Base-by-base conservation (phyloP, 257 asterid species). In the Solanum chmielewskii region DNA sequence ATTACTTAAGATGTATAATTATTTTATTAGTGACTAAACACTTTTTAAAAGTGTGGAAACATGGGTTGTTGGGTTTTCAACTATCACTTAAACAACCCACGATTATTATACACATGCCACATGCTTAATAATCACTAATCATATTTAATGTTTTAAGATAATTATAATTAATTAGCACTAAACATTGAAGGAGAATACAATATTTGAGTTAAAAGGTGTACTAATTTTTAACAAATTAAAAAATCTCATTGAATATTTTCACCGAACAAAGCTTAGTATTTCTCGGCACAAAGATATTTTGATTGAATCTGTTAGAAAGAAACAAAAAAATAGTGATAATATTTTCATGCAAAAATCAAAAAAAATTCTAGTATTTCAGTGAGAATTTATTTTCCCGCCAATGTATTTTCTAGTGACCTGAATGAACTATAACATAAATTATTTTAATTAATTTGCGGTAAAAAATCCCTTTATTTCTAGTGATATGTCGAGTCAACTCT, bases 101-200 rank as follows among this genome's bases (percentile, higher is more conserved):
- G 25, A 13, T 25, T 12, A 42, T 77, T 77, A 77, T 27, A n/a
- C 62, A 25, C 83, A 77, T 77, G 39, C 9, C 83, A 77, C 62
- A 77, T 77, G 83, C 39, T 77, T 77, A 13, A 76, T 42, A 14
- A 77, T 42, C 62, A 77, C 83, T 42, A 42, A 14, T n/a, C 13
- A 78, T 73, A 5, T 73, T 45, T 73, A 6, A 11, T 9, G 21
- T 73, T 73, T 73, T 9, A 20, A 23, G 15, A 9, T 73, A 35
- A 10, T 35, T 13, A 35, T 73, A 73, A 35, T 73, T 73, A 71
- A 35, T 73, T 73, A 20, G 29, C 47, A 16, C n/a, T 35, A 49
- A 73, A 0, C 10, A 73, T 73, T 20, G 80, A 35, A 35, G 16
- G 12, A 1, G 29, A 73, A 33, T 16, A 18, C 13, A 33, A 1